phyloP scores from a whole-genome alignment of 441 rosid species.

The Dalechampia spathulata region DNA sequence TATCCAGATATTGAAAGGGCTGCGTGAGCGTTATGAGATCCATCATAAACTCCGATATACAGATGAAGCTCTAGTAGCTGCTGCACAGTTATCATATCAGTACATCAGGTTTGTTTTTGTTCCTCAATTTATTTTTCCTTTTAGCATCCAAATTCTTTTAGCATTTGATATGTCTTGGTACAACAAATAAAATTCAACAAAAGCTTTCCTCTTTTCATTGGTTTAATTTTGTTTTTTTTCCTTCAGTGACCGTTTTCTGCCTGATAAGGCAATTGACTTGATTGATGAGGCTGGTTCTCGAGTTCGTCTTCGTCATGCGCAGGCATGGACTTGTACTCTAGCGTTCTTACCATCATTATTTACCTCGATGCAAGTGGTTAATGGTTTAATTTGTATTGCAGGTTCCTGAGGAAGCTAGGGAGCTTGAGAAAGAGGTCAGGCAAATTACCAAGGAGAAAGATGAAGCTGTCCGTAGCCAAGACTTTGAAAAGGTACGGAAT shows the following conservation, averaged over 20 bases:
- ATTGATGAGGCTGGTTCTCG: slow-evolving; percentile 99
- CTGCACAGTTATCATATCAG: slow-evolving; percentile 48
- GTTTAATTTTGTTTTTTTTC: not conserved
- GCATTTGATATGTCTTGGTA: too few species aligned
- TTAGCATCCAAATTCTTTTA: not conserved
- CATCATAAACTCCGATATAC: slow-evolving; percentile 50
- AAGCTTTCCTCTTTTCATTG: not conserved
- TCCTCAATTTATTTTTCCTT: not conserved
- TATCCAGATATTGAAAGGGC: slow-evolving; percentile 39
- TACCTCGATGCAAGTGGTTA: not conserved
- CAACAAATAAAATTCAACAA: not conserved
- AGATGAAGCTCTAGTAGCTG: slow-evolving; percentile 43
- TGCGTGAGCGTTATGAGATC: slow-evolving; percentile 38
- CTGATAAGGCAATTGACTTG: slow-evolving; percentile 98
- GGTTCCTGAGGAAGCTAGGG: slow-evolving; percentile 99
- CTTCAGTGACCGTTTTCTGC: slow-evolving; percentile 91
- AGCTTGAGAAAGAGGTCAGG: slow-evolving; percentile 92
- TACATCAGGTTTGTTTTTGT: slow-evolving; percentile 38
- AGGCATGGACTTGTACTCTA: slow-evolving; percentile 35
- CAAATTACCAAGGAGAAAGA: slow-evolving; percentile 94
- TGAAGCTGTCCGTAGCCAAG: slow-evolving; percentile 93
- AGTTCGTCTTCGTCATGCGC: slow-evolving; percentile 89
- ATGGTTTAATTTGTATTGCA: slow-evolving; percentile 19
- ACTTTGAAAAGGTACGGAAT: slow-evolving; percentile 76
- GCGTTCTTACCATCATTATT: not conserved